Evolutionary conservation across 176 grass and related monocot genomes (phyloP), one percentile per base, ranked within the genome.

Genomic region (Oropetium thomaeum): DNA sequence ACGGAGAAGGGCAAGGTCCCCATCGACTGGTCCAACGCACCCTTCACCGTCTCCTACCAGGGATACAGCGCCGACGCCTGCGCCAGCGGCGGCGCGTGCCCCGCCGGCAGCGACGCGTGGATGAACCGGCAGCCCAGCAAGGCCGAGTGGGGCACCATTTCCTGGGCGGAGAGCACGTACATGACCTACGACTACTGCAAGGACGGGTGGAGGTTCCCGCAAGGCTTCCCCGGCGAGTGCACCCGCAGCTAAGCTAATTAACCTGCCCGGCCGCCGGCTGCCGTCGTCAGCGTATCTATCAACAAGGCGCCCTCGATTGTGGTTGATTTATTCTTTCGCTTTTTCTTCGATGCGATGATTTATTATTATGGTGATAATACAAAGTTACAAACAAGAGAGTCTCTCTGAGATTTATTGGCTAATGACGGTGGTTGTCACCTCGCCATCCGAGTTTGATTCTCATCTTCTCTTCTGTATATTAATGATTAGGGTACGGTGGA

Each of bases 1-100:
- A 95, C 92, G 12, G 25, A 84, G 76, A 80, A 90, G 25, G 92
- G 92, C 38, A 51, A 74, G 61, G 88, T 91, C 10, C 83, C 87
- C 26, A 84, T 90, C 42, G 82, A 95, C 74, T 95, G 92, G 92
- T 60, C 58, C 29, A 15, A 59, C 45, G 76, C 62, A 3, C 92
- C 92, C 0, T 95, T 95, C 61, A 53, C 86, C 13, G 92, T 90
- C 9, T 77, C 79, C 14, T 95, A 95, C 82, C n/a, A 41, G 1
- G 67, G 33, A 0, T 95, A 86, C 82, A 22, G 58, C 59, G 78
- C 86, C 39, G 34, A 91, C 53, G 88, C 70, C 28, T 95, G 92
- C 67, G 76, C 48, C 8, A 15, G 4, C 60, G 69, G 62, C 27
- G 60, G 59, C 19, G 34, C 40, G 1, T 87, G 85, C 68, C 52